Evolutionary conservation across 208 protist species (phyloP), one percentile per base, ranked within the genome.

Genomic region (Naegleria gruberi): DNA sequence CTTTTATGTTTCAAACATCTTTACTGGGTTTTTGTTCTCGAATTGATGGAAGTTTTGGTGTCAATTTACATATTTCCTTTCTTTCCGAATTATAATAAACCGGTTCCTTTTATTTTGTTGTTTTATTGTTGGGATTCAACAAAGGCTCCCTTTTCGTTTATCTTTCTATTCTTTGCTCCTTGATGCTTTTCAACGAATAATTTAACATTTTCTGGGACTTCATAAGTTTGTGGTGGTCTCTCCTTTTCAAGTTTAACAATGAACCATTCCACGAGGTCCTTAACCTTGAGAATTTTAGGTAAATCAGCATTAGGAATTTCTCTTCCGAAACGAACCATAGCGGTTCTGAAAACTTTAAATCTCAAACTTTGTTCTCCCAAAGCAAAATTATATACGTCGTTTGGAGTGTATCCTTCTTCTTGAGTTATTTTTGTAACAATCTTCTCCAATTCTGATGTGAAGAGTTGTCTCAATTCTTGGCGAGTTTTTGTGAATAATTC

Each of bases 181-280:
- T 83, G 40, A 83, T 83, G 77, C 44, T 83, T 83, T 26, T 83
- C 77, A 83, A 83, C 44, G n/a, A 83, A 83, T 44, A 83, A 44
- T 83, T 83, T 83, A 41, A 83, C 77, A 83, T 83, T 83, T 41
- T 83, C 77, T 40, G 77, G 77, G 15, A 83, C 37, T 83, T 44
- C 40, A 44, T 44, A 83, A 26, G 77, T 83, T 44, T 41, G 23
- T 30, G n/a, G n/a, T 44, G 77, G 77, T 44, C 40, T 83, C n/a
- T 83, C 37, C 15, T 41, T 44, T 44, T 83, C 77, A 83, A 83
- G 15, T 30, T 4, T 4, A 26, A 37, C 37, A 44, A 83, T 44
- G 40, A 83, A 83, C 77, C 77, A 83, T 17, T 83, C 40, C 5
- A 83, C n/a, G 15, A 83, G 40, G 26, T 83, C 40, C 19, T 43